Evolutionary conservation across 2,329 filamentous ascomycete species (phyloP), one percentile per base, ranked within the genome.

Genomic region (Colletotrichum orbiculare): DNA sequence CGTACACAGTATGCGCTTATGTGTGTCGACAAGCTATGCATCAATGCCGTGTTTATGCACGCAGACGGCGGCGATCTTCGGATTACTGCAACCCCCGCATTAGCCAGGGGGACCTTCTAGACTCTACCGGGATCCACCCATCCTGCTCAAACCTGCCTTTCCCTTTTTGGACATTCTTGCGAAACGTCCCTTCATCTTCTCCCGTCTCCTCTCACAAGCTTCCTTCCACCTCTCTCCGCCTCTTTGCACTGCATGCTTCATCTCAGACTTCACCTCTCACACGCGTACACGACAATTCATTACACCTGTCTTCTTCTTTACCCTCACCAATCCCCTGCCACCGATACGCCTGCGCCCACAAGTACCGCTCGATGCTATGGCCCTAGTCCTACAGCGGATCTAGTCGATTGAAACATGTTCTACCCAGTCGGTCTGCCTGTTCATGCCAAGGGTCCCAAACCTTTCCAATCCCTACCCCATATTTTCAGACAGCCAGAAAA

Each of bases 131-230:
- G 58, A 62, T 65, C 52, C 45, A 50, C 57, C 57, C 54, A 42
- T 67, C 37, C n/a, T 48, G 34, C 12, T 45, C 41, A 53, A 46
- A 48, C 11, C 60, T 59, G 60, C 59, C 33, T 67, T 68, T 55
- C 67, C 60, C 45, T 63, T 70, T 69, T 60, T 57, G 69, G 69
- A 68, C 66, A 70, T 66, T 68, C 68, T 70, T 70, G 69, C 69
- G 69, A 70, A 70, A 59, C 64, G 54, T 59, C 59, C 60, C 53
- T 65, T 42, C 41, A 62, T 57, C 46, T 62, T 47, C 52, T 50
- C 45, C 37, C 13, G 42, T 54, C 57, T 61, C 50, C 47, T 42
- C 57, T 50, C 41, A 17, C 38, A 52, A 13, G 8, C 47, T 13
- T n/a, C 25, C 37, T 13, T 52, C 52, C 57, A 52, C 35, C 35